Percentiles rank a stretch among this genome's conserved stretches.
Evolutionary conservation across 352 stramenopile genomes (phyloP).

Genomic region (Phytophthora constricta): DNA sequence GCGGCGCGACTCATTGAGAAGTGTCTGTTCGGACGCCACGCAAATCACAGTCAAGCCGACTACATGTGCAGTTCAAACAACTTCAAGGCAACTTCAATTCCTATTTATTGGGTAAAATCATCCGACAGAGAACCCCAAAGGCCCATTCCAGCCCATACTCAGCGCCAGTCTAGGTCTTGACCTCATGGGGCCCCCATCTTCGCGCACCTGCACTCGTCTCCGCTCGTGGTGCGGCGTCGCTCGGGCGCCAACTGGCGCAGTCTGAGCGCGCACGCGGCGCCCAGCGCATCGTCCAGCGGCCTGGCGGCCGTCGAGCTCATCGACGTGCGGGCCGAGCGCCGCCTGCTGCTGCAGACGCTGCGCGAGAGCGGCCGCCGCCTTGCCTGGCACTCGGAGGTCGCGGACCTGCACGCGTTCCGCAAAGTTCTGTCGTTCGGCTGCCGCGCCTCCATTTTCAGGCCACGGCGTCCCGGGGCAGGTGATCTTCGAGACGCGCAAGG

Average conservation of each 20-base stretch:
- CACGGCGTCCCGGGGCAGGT: conserved; percentile 79
- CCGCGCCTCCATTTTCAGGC: conserved; percentile 78
- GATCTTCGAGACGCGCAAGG: conserved; percentile 84
- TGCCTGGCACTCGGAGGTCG: conserved; percentile 81
- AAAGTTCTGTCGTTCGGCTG: conserved; percentile 84
- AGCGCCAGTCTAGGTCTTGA: neutral
- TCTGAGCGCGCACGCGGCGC: conserved; percentile 41
- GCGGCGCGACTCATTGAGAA: too few species aligned
- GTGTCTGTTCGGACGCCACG: too few species aligned
- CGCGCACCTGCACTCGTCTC: conserved; percentile 86
- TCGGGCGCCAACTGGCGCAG: conserved; percentile 67
- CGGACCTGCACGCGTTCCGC: conserved; percentile 81
- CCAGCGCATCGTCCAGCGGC: conserved; percentile 29
- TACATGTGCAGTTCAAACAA: too few species aligned
- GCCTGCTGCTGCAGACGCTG: conserved; percentile 75
- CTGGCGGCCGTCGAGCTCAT: conserved; percentile 88
- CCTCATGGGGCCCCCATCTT: conserved; percentile 55
- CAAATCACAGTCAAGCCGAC: too few species aligned
- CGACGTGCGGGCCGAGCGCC: conserved; percentile 80
- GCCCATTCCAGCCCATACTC: neutral
- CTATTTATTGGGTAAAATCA: too few species aligned
- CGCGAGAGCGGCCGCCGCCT: conserved; percentile 69
- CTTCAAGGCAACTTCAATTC: neutral
- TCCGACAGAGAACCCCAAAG: neutral
- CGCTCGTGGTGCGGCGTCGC: conserved; percentile 75